These are phyloP conservation scores for Sporothrix brunneoviolacea DNA, from an alignment of 2,329 filamentous ascomycete species.

Conservation along the genomic window DNA sequence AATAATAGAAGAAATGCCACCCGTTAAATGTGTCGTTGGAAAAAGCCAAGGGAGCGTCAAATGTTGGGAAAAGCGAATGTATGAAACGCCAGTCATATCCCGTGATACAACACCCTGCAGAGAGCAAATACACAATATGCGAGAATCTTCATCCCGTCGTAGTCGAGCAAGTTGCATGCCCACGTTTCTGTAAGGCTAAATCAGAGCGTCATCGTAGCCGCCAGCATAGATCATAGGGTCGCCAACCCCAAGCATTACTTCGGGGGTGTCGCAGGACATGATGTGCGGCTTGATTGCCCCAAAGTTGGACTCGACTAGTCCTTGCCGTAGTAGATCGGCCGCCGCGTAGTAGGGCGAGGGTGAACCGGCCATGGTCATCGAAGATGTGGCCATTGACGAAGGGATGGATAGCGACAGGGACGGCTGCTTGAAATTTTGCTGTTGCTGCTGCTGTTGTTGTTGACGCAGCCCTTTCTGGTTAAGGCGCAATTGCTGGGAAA, in stretches of 20 bases:
- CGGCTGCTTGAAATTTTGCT: conserved; percentile 3
- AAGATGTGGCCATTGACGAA: neutral
- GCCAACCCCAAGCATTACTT: conserved; percentile 50
- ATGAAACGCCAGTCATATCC: no score
- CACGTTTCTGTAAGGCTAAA: no score
- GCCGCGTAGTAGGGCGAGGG: conserved; percentile 31
- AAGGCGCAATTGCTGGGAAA: neutral
- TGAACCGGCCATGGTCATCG: conserved; percentile 12
- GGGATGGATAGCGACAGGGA: conserved; percentile 1
- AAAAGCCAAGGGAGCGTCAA: neutral
- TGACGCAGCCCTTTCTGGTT: neutral
- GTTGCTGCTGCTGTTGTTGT: neutral
- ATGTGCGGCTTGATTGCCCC: conserved; percentile 50
- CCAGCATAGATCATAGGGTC: conserved; percentile 54
- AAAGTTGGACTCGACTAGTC: conserved; percentile 45
- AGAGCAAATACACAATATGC: no score
- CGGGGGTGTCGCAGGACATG: conserved; percentile 44
- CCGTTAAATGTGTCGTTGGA: neutral
- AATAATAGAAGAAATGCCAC: neutral
- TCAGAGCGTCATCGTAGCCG: conserved; percentile 40
- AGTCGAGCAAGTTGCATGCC: no score
- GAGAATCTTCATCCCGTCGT: no score
- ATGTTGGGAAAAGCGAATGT: neutral
- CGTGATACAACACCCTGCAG: no score
- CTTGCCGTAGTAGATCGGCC: conserved; percentile 42